Conservation (phyloP, 176 grass and related monocot species). For the Carex myosuroides region DNA sequence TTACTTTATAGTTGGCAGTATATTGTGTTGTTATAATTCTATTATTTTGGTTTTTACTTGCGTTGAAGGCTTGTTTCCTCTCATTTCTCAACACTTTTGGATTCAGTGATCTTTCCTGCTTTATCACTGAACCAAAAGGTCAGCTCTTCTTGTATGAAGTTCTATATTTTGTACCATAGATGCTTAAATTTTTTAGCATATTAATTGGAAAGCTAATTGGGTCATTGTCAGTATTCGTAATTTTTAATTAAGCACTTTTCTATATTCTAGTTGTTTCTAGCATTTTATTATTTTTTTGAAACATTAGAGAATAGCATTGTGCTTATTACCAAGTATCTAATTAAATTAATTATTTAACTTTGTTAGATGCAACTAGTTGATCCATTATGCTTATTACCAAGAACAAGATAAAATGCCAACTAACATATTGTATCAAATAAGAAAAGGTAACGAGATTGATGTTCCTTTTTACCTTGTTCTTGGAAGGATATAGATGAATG, state of each 20-base stretch:
- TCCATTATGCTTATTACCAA: background rate
- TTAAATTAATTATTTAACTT: background rate
- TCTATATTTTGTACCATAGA: background rate
- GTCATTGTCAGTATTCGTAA: background rate
- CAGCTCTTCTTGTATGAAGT: conserved; percentile 12
- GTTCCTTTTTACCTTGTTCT: background rate
- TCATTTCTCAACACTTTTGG: conserved; percentile 74
- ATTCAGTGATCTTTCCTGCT: conserved; percentile 69
- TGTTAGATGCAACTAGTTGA: background rate
- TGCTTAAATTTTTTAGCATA: background rate
- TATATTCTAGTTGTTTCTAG: background rate
- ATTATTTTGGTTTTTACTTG: conserved; percentile 20
- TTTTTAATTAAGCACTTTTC: background rate
- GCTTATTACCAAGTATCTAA: background rate
- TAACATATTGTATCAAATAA: background rate
- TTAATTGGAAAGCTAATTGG: background rate
- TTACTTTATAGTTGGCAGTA: background rate
- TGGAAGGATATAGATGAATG: conserved; percentile 67
- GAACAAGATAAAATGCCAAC: background rate
- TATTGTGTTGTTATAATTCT: background rate
- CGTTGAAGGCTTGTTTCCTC: conserved; percentile 85
- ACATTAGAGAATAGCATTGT: background rate
- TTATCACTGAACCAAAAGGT: conserved; percentile 84
- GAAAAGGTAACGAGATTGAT: background rate
- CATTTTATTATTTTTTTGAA: background rate